phyloP scores from a whole-genome alignment of 73 alveolate species.

The Diophrys sp. region DNA sequence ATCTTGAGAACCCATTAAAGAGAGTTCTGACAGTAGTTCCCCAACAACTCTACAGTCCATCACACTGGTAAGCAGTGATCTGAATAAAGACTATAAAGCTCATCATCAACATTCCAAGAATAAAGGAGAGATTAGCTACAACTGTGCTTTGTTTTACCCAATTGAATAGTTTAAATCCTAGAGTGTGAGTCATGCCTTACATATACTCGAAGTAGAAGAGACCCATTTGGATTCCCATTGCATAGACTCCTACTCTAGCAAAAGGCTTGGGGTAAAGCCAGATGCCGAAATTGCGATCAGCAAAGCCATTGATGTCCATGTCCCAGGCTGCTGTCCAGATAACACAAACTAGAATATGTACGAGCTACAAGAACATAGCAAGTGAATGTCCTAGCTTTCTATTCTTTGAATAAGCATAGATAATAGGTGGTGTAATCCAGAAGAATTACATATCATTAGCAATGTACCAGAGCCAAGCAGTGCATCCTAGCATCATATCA shows the following conservation, averaged over 20 bases:
- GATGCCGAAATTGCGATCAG: not conserved
- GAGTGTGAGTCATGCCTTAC: not conserved
- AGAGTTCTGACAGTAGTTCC: slow-evolving; percentile 20
- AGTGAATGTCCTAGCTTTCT: slow-evolving; percentile 3
- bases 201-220: slow-evolving; percentile 12
- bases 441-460: slow-evolving; percentile 50
- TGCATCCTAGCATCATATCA: slow-evolving; percentile 13
- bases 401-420: slow-evolving; percentile 22
- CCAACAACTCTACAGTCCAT: slow-evolving; percentile 1
- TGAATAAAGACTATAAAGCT: not conserved
- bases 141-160: not conserved
- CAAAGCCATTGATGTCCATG: not conserved
- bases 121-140: not conserved
- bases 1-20: slow-evolving; percentile 33
- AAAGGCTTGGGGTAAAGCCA: slow-evolving; percentile 24
- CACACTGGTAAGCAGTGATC: not conserved
- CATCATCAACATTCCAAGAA: not conserved
- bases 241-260: slow-evolving; percentile 24
- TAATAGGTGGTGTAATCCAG: slow-evolving; percentile 23
- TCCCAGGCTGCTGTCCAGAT: not conserved
- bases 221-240: slow-evolving; percentile 12
- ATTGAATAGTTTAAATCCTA: not conserved
- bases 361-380: not conserved
- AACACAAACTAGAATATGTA: not conserved
- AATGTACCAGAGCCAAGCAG: slow-evolving; percentile 51